Evolutionary conservation across 768 basidiomycete genomes (phyloP).

Genomic region (Agaricus sinodeliciosus): DNA sequence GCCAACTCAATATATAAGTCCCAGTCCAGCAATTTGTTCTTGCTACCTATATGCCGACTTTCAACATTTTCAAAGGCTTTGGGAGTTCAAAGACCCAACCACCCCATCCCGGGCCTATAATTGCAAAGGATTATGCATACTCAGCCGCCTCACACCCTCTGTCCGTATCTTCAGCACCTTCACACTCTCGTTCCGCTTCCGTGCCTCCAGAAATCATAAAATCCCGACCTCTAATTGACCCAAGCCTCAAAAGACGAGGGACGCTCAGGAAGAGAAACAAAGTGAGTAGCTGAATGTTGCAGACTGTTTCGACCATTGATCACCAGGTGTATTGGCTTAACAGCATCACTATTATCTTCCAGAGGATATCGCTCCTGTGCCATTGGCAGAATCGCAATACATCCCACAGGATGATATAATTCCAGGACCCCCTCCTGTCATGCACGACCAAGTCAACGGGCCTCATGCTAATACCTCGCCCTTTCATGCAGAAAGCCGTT

Average conservation of each 20-base stretch:
- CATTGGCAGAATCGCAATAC: slow-evolving; percentile 2
- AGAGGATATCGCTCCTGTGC: background rate
- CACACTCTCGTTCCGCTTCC: slow-evolving; percentile 1
- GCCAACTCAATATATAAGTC: background rate
- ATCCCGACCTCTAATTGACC: slow-evolving; percentile 8
- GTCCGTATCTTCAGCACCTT: background rate
- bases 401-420: slow-evolving; percentile 3
- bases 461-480: background rate
- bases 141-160: background rate
- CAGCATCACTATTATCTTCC: slow-evolving; percentile 2
- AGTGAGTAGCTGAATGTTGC: background rate
- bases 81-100: slow-evolving; percentile 1
- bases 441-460: background rate
- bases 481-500: background rate
- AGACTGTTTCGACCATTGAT: background rate
- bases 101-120: background rate
- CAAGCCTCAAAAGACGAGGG: slow-evolving; percentile 2
- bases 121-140: slow-evolving; percentile 9
- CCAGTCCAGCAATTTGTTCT: background rate
- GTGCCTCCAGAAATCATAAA: slow-evolving; percentile 9
- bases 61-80: slow-evolving; percentile 22
- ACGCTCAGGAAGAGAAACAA: slow-evolving; percentile 9
- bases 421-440: background rate
- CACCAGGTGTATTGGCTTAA: background rate
- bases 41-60: slow-evolving; percentile 16